Base-by-base conservation (phyloP, 2,329 filamentous ascomycete species). In the Domatiomyces catenatus region DNA sequence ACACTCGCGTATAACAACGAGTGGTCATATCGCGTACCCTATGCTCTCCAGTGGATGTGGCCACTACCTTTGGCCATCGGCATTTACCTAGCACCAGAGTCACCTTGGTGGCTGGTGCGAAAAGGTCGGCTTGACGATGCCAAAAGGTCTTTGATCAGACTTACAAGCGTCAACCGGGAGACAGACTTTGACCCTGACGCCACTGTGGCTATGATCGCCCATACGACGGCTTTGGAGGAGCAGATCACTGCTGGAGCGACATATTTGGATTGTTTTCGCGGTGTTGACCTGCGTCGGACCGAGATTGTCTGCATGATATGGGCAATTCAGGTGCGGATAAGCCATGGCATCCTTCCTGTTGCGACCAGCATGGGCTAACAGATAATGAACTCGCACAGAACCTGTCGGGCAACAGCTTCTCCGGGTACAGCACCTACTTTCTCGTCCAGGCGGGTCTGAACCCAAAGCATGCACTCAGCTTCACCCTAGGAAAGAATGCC, bases 121-220 rank as follows among this genome's bases (percentile, higher is more conserved):
- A 70, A 67, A 54, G 70, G 69, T 1, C 64, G 65, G 17, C 63
- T 67, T 0, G 64, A 69, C 17, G 69, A 74, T 44, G 72, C 72
- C 19, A 73, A 72, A 56, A 64, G 63, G 48, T 56, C 67, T n/a
- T 56, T 69, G 26, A 55, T 62, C 49, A 61, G 69, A 49, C 55
- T 80, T 51, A 74, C 75, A 3, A 67, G 67, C 60, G 44, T 64
- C 17, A 61, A 64, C 6, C 55, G 58, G 1, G 80, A 86, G 53
- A 81, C 79, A 0, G 75, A 83, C 53, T 89, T 92, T 59, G 78
- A 93, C 61, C 77, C 83, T 8, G 83, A 93, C 55, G 85, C 92
- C 67, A 92, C 85, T 0, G 74, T 94, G 48, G 81, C 85, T 59
- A 92, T 94, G 86, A 94, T 94, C 84, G 79, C 87, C 1, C 86